Percentiles rank a stretch among this genome's conserved stretches.
These are phyloP conservation scores for Scleroderma citrinum DNA, from an alignment of 768 basidiomycete species.

Conservation along the genomic window DNA sequence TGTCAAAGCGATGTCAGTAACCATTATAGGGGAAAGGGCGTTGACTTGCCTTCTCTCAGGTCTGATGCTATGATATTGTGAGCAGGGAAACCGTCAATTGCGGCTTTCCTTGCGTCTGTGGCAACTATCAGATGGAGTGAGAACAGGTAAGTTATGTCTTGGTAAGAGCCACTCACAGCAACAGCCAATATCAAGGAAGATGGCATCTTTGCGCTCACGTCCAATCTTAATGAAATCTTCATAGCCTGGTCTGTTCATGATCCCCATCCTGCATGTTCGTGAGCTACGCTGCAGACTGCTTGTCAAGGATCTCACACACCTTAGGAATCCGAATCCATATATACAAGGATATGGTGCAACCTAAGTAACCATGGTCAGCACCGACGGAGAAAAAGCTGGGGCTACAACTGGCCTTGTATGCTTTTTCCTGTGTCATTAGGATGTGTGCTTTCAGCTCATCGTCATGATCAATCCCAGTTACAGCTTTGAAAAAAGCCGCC, in stretches of 20 bases:
- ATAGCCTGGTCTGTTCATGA: background rate
- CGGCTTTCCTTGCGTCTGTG: constrained; percentile 29
- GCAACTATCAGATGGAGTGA: constrained; percentile 1
- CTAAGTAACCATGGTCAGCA: too few species aligned
- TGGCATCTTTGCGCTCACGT: constrained; percentile 25
- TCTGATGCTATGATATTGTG: constrained; percentile 31
- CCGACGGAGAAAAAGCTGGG: too few species aligned
- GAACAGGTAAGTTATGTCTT: background rate
- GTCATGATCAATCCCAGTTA: too few species aligned
- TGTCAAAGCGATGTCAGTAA: background rate
- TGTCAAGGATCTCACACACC: too few species aligned
- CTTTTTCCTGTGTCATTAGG: too few species aligned
- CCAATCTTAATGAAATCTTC: constrained; percentile 14
- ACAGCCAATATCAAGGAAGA: constrained; percentile 39
- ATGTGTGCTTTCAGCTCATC: too few species aligned
- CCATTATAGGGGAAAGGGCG: background rate
- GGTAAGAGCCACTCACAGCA: constrained; percentile 26
- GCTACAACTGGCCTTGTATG: too few species aligned
- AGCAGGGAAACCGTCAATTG: constrained; percentile 34
- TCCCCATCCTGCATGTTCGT: background rate
- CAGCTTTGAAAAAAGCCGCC: too few species aligned
- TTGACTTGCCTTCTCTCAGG: constrained; percentile 24
- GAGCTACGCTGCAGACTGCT: too few species aligned
- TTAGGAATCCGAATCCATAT: too few species aligned
- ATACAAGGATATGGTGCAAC: too few species aligned